Conservation (phyloP, 768 basidiomycete species). For the Russula sp. region DNA sequence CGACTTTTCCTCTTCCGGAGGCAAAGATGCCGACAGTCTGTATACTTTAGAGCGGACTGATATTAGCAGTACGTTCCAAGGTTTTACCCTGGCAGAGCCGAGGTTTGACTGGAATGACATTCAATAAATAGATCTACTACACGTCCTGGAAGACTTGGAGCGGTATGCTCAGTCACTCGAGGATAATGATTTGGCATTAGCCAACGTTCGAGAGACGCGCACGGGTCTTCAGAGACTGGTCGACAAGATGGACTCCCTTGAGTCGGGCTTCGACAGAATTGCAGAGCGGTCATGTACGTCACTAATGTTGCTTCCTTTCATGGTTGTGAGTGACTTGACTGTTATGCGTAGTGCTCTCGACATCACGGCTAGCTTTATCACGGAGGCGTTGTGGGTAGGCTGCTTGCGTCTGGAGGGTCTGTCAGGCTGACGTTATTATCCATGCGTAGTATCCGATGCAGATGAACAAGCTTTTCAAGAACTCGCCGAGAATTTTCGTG, state of each 20-base stretch:
- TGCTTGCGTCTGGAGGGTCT: not conserved
- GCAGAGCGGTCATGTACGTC: slow-evolving; percentile 74
- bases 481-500: slow-evolving; percentile 59
- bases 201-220: slow-evolving; percentile 58
- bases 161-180: slow-evolving; percentile 42
- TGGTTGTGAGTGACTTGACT: slow-evolving; percentile 9
- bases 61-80: slow-evolving; percentile 54
- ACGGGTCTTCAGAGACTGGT: slow-evolving; percentile 61
- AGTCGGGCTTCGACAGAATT: slow-evolving; percentile 78
- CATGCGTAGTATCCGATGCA: slow-evolving; percentile 55
- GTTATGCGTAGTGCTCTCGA: slow-evolving; percentile 55
- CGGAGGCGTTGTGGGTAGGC: slow-evolving; percentile 61
- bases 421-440: not conserved
- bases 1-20: slow-evolving; percentile 71
- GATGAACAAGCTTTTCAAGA: slow-evolving; percentile 73
- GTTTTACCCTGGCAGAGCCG: not conserved
- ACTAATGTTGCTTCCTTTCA: not conserved
- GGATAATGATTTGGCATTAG: slow-evolving; percentile 40
- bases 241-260: slow-evolving; percentile 71
- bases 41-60: slow-evolving; percentile 66
- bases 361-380: slow-evolving; percentile 62
- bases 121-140: slow-evolving; percentile 47
- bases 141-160: slow-evolving; percentile 60
- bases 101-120: not conserved
- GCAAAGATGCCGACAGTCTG: slow-evolving; percentile 41